A percentile compares a stretch with the other conserved stretches of the same genome.
Conservation (phyloP, 2,329 filamentous ascomycete species). For the Ceratocystis cacaofunesta region DNA sequence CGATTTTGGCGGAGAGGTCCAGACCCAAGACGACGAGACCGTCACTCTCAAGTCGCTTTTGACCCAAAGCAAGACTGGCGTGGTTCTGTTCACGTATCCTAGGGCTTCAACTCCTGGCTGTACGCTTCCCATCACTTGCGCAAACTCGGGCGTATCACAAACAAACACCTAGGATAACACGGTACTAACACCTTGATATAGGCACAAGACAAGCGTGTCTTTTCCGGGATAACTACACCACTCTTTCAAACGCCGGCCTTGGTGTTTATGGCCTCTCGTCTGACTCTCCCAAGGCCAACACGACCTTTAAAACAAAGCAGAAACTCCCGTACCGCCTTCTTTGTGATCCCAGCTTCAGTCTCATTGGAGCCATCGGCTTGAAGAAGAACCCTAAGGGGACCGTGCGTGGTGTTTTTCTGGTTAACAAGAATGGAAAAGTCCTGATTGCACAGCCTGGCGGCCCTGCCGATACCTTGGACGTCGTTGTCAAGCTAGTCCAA, state of each 20-base stretch:
- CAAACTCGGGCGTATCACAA: neutral
- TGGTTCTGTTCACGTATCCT: conserved; percentile 90
- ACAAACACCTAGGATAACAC: neutral
- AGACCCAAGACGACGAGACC: conserved; percentile 71
- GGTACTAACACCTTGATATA: conserved; percentile 26
- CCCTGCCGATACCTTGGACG: conserved; percentile 53
- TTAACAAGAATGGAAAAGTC: conserved; percentile 70
- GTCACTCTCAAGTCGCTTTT: conserved; percentile 69
- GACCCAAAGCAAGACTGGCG: conserved; percentile 66
- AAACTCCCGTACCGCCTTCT: conserved; percentile 76
- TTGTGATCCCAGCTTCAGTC: conserved; percentile 58
- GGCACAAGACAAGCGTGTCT: conserved; percentile 87
- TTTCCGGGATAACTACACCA: conserved; percentile 72
- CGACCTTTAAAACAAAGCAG: conserved; percentile 82
- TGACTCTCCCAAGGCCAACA: conserved; percentile 83
- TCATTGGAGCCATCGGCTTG: conserved; percentile 78
- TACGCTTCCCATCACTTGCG: conserved; percentile 34
- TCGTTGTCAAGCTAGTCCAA: conserved; percentile 57
- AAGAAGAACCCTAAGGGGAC: conserved; percentile 74
- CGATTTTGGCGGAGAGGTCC: conserved; percentile 54
- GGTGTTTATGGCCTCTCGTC: conserved; percentile 79
- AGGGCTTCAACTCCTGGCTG: conserved; percentile 89
- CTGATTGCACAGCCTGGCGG: conserved; percentile 60
- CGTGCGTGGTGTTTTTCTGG: conserved; percentile 71
- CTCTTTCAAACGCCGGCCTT: conserved; percentile 63